These are phyloP conservation scores for Kazachstania kunashirensis DNA, from an alignment of 805 yeast species.

Conservation along the genomic window DNA sequence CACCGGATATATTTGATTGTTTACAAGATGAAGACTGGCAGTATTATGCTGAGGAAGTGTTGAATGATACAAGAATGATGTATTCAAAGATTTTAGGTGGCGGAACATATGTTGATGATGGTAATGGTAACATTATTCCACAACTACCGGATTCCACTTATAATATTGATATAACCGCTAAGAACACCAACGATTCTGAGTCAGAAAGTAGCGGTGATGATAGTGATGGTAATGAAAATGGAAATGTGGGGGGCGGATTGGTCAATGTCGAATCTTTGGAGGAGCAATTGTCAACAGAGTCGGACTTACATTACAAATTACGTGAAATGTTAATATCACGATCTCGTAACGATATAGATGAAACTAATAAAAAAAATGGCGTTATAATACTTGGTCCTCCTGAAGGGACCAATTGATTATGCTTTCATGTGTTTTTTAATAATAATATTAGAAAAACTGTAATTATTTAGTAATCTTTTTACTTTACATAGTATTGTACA, in stretches of 20 bases:
- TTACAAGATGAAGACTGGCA: conserved; percentile 22
- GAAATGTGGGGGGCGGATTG: conserved; percentile 9
- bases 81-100: conserved; percentile 28
- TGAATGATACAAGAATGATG: conserved; percentile 26
- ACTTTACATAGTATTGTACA: too few species aligned
- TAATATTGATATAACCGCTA: conserved; percentile 1
- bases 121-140: conserved; percentile 18
- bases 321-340: conserved; percentile 20
- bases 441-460: too few species aligned
- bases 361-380: conserved; percentile 23
- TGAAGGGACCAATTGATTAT: background rate
- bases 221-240: background rate
- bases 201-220: background rate
- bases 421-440: too few species aligned
- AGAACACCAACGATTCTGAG: background rate
- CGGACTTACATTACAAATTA: conserved; percentile 24
- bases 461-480: too few species aligned
- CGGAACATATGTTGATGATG: conserved; percentile 24
- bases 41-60: conserved; percentile 22
- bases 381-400: conserved; percentile 28
- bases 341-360: conserved; percentile 22
- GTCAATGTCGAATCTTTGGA: conserved; percentile 16
- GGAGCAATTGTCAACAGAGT: conserved; percentile 21
- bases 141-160: conserved; percentile 8
- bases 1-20: conserved; percentile 20